Evolutionary conservation across 106 monocot genomes (phyloP).

Genomic region (Platanthera zijinensis): DNA sequence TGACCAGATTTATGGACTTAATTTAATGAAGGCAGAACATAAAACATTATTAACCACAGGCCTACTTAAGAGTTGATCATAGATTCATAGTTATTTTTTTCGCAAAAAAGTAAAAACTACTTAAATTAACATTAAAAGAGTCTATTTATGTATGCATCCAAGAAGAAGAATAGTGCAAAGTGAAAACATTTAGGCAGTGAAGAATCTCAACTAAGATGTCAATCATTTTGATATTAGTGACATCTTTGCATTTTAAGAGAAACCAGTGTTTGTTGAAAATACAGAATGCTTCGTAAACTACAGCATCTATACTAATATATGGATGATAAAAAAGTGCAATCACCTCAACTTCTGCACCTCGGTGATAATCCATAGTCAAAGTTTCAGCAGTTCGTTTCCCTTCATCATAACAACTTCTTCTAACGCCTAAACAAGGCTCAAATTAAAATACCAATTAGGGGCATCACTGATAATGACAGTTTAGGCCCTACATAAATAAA

Average conservation of each 20-base stretch:
- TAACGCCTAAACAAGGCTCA: conserved; percentile 43
- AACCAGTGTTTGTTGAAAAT: neutral
- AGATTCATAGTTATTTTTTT: neutral
- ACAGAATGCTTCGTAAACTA: neutral
- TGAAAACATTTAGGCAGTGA: neutral
- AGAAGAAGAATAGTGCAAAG: neutral
- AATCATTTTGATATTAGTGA: neutral
- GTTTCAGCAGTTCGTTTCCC: conserved; percentile 95
- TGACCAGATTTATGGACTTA: neutral
- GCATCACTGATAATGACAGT: neutral
- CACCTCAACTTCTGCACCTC: conserved; percentile 87
- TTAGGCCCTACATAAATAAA: neutral
- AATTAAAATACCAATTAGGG: neutral
- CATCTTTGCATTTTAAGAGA: neutral
- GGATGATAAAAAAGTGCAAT: neutral
- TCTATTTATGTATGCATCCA: neutral
- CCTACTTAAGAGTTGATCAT: neutral
- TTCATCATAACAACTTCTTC: conserved; percentile 96
- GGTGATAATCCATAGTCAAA: conserved; percentile 94
- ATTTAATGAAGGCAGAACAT: neutral
- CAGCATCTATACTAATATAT: neutral
- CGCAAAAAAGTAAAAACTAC: neutral
- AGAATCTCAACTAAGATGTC: neutral
- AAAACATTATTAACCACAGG: neutral
- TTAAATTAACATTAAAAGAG: neutral